A percentile compares a stretch with the other conserved stretches of the same genome.
Conservation (phyloP, 768 basidiomycete species). For the Mycena metata region DNA sequence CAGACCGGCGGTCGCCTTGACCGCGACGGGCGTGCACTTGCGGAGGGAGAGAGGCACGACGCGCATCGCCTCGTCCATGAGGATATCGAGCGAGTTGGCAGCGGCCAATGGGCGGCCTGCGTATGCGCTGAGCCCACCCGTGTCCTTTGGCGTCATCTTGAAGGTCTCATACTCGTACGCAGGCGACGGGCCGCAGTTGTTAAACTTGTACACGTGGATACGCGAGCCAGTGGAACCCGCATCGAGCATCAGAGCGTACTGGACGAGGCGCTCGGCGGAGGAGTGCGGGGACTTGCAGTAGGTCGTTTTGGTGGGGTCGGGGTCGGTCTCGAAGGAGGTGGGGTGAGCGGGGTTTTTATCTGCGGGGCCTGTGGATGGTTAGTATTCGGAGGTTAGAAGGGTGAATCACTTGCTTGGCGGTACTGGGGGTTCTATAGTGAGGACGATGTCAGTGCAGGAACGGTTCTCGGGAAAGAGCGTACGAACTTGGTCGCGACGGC, state of each 20-base stretch:
- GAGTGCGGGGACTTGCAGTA: conserved; percentile 74
- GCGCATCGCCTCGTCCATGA: conserved; percentile 84
- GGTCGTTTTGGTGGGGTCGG: conserved; percentile 78
- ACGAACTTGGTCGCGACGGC: background rate
- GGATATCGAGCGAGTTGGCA: conserved; percentile 80
- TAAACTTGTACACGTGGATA: conserved; percentile 99
- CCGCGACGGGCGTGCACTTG: conserved; percentile 88
- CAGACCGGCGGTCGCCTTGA: conserved; percentile 93
- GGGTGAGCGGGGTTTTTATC: conserved; percentile 49
- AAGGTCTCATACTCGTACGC: conserved; percentile 95
- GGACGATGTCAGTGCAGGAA: background rate
- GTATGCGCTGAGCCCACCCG: conserved; percentile 68
- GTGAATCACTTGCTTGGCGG: background rate
- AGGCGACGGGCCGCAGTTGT: conserved; percentile 85
- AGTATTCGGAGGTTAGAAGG: background rate
- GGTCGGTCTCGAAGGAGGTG: conserved; percentile 78
- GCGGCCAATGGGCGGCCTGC: conserved; percentile 73
- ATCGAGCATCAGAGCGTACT: conserved; percentile 97
- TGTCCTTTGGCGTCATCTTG: conserved; percentile 81
- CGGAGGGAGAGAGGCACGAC: conserved; percentile 79
- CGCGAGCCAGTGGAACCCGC: conserved; percentile 98
- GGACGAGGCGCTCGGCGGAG: conserved; percentile 71
- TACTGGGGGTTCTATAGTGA: background rate
- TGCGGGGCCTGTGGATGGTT: conserved; percentile 23
- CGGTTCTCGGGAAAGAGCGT: background rate